Evolutionary conservation across 495 filamentous ascomycete genomes (phyloP), one percentile per base, ranked within the genome.

Genomic region (Xylaria venustula): DNA sequence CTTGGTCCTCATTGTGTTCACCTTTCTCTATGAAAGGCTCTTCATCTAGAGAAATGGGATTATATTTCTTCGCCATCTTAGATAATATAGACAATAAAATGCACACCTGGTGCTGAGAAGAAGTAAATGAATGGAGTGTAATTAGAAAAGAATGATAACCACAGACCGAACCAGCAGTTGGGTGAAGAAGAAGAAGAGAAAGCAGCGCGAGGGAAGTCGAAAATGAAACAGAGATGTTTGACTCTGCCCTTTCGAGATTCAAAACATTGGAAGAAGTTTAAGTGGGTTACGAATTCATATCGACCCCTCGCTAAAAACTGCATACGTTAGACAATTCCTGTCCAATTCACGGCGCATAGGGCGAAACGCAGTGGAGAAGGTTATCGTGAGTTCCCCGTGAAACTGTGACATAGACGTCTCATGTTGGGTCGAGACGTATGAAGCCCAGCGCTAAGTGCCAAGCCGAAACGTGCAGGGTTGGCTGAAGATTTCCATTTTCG

Each of bases 81-180:
- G 65, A 62, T 26, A 64, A 17, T 56, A 63, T 46, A 47, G 67
- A 68, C 52, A 36, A 8, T 19, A 62, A 65, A 64, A 57, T 61
- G 73, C 74, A 79, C 75, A 58, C 75, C 74, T 58, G 75, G 74
- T 75, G 73, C 68, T 54, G 49, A n/a, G 50, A 1, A 68, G 69
- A 69, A 72, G 55, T 47, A 64, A 72, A 70, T 22, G 41, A 36
- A 34, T 34, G 17, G 30, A 2, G 26, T 17, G n/a, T n/a, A n/a
- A 55, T 42, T 34, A 44, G 25, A 46, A 48, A 61, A 55, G 36
- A 52, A 30, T 19, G 25, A 22, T 57, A n/a, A 22, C n/a, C 28
- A 7, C 17, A 57, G 42, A 65, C 64, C 47, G 52, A 62, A 60
- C 36, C 54, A 70, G 64, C 64, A 62, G 64, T 55, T 55, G 64